Evolutionary conservation across 345 rosid species (phyloP), one percentile per base, ranked within the genome.

Genomic region (Lagerstroemia speciosa): DNA sequence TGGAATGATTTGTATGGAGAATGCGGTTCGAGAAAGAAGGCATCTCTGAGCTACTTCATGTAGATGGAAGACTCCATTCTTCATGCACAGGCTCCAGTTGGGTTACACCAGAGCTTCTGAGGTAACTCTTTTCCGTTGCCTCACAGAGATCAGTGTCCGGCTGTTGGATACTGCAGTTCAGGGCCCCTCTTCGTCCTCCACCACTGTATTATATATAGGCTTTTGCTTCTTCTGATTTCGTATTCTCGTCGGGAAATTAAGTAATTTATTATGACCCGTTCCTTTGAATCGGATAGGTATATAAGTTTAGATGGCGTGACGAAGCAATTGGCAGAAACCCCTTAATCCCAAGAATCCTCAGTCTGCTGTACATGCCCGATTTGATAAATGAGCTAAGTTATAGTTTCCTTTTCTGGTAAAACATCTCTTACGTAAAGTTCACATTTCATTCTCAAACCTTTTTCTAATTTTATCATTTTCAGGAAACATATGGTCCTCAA

Each of bases 1-100:
- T 95, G 99, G 99, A 95, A 95, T 57, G 98, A 95, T 58, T 69
- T 95, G 50, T 95, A 95, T 22, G 99, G 99, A 32, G 99, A 95
- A 81, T 98, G 99, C 48, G 98, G 99, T 70, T 88, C 99, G 0
- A 91, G 98, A 76, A 95, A 89, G 87, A 92, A 79, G 82, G 82
- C 71, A 17, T 85, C 97, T 17, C 86, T 90, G 19, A 95, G 99
- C 84, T 95, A 95, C 79, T 95, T 91, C 81, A 88, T 95, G 98
- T 95, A 91, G 90, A n/a, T n/a, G 79, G 81, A 78, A 67, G 67
- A 27, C 6, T 30, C 63, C 7, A 11, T 58, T 58, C 29, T 27
- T 5, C 2, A 50, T 58, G 63, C 29, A 58, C 29, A 58, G 32
- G 34, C 63, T 17, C 33, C 16, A 58, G 63, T 27, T 30, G 34